phyloP scores from a whole-genome alignment of 768 basidiomycete genomes.

The Lactifluus pinguis region DNA sequence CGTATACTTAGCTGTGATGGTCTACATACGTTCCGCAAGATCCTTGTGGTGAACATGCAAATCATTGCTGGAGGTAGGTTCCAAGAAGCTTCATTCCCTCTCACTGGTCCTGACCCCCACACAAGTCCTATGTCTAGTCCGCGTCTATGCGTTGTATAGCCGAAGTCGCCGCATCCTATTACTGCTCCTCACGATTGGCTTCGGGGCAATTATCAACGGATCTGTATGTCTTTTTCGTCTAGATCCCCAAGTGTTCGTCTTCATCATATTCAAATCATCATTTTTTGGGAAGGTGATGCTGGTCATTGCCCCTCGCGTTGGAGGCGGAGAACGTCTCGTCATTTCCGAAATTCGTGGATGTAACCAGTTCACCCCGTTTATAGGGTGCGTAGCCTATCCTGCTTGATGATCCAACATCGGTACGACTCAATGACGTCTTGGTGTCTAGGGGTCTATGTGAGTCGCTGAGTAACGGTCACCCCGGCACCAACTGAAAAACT shows the following conservation, averaged over 20 bases:
- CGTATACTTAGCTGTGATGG: neutral
- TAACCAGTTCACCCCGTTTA: neutral
- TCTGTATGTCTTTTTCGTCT: neutral
- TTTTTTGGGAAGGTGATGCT: neutral
- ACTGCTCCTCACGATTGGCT: neutral
- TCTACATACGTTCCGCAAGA: neutral
- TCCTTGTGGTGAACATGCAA: neutral
- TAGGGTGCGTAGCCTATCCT: neutral
- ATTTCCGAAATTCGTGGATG: slow-evolving; percentile 1
- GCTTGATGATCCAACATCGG: neutral
- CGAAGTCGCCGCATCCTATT: neutral
- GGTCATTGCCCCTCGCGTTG: neutral
- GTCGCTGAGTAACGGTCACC: neutral
- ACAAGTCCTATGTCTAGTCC: neutral
- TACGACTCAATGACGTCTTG: neutral
- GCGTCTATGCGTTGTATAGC: slow-evolving; percentile 6
- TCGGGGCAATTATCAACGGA: neutral
- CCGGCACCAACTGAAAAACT: neutral
- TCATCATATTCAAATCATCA: neutral
- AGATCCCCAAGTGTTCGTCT: too few species aligned
- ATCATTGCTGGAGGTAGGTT: neutral
- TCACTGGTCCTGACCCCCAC: neutral
- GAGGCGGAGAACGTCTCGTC: neutral
- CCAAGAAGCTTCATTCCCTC: neutral
- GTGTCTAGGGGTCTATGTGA: neutral